Base-by-base conservation (phyloP, 371 early-diverging fungal species). In the Mucor irregularis region DNA sequence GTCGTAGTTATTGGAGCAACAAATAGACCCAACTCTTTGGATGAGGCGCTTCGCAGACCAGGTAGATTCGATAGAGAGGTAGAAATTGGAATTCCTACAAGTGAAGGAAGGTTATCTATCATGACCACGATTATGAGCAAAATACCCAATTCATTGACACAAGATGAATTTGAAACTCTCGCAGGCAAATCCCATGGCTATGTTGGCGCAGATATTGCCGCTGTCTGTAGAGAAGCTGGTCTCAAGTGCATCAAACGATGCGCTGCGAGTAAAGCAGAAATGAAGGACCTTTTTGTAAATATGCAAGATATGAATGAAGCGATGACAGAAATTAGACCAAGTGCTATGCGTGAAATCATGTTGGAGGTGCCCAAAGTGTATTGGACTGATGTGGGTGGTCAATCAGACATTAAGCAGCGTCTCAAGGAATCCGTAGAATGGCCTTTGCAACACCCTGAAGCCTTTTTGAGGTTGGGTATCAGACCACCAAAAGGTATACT, bases 361-460 rank as follows among this genome's bases (percentile, higher is more conserved):
- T 69, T 98, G 4, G 95, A 96, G 58, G 93, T 98, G 7, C 99
- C 99, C 13, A 90, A 92, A 64, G 96, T 99, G 2, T 82, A 85
- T 21, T 99, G 99, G 96, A 68, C 71, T 0, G 99, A 99, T 73
- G 93, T 99, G 53, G 99, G 99, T 16, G 99, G 99, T 1, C 94
- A 98, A 62, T 85, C 83, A 30, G 89, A 91, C 17, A 90, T 98
- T 34, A 99, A 97, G 67, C 93, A 93, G 62, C 89, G 92, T 69
- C 76, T 99, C 26, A 88, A 91, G 42, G 99, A 99, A 71, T 91
- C 99, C 0, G 92, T 99, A 2, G 99, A 99, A 73, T 96, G 99
- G 91, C 99, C 99, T 2, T 68, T 99, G 9, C 84, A 90, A 78
- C 95, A 96, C 71, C 93, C 96, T 0, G 92, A 94, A 44, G 84